A percentile compares a stretch with the other conserved stretches of the same genome.
Evolutionary conservation across 768 basidiomycete genomes (phyloP).

Genomic region (Lactarius indigo): DNA sequence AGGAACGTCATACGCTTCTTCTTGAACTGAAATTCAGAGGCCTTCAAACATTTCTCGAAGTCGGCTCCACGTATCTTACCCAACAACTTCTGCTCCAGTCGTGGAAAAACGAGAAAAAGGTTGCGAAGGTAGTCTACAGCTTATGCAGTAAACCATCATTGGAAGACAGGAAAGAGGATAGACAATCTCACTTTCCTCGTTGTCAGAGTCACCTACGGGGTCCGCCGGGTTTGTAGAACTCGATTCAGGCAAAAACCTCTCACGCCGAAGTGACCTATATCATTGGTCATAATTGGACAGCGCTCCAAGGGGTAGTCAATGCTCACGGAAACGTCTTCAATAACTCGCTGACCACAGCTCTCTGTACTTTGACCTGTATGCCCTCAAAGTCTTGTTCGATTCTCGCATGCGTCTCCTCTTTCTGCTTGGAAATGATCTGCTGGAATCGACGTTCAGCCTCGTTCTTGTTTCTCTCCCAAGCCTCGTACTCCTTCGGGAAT

Average conservation of each 20-base stretch:
- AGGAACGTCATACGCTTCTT: conserved; percentile 2
- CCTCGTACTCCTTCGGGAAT: conserved; percentile 1
- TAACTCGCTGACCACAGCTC: conserved; percentile 1
- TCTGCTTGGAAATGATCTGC: background rate
- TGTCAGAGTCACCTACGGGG: background rate
- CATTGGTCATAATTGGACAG: background rate
- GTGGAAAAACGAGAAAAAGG: conserved; percentile 3
- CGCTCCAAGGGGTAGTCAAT: background rate
- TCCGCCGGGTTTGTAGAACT: background rate
- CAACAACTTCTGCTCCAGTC: background rate
- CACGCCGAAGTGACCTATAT: conserved; percentile 10
- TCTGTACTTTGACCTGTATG: background rate
- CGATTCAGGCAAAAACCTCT: background rate
- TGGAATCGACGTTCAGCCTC: background rate
- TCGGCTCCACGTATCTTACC: background rate
- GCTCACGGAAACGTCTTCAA: conserved; percentile 11
- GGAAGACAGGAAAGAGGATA: background rate
- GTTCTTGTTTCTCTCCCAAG: background rate
- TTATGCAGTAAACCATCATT: background rate
- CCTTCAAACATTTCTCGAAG: background rate
- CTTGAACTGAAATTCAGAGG: background rate
- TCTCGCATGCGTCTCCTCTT: background rate
- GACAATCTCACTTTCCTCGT: background rate
- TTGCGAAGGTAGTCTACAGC: conserved; percentile 1
- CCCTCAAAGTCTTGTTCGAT: background rate